These are phyloP conservation scores for Aspergillus mulundensis DNA, from an alignment of 495 filamentous ascomycete genomes.

Conservation along the genomic window DNA sequence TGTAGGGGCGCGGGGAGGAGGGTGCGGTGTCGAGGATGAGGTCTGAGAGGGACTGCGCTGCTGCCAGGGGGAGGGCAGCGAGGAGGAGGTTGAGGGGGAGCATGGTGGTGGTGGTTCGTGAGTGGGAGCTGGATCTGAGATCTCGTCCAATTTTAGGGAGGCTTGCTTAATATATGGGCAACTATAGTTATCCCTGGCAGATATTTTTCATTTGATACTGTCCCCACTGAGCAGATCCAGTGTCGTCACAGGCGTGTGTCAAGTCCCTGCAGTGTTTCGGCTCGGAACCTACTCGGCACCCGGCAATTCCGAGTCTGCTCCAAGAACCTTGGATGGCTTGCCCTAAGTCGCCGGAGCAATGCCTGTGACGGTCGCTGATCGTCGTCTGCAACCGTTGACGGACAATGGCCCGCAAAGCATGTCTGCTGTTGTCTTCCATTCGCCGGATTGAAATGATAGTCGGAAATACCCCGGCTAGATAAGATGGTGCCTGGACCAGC, in stretches of 20 bases:
- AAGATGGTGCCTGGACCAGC: background rate
- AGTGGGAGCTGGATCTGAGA: too few relatives aligned
- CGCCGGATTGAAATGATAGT: too few relatives aligned
- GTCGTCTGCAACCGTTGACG: too few relatives aligned
- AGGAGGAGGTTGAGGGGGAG: background rate
- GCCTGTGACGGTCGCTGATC: too few relatives aligned
- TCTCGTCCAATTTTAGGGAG: too few relatives aligned
- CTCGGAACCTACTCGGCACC: background rate
- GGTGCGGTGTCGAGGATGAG: slow-evolving; percentile 26
- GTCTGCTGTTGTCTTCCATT: too few relatives aligned
- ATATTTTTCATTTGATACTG: background rate
- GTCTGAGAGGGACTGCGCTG: background rate
- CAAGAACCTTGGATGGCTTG: too few relatives aligned
- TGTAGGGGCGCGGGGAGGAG: slow-evolving; percentile 25
- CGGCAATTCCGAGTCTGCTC: too few relatives aligned
- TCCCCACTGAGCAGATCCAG: background rate
- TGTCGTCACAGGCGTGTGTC: background rate
- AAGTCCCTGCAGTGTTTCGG: background rate
- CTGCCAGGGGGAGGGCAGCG: background rate
- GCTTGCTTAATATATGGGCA: too few relatives aligned
- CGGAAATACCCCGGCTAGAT: background rate
- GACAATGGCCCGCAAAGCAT: too few relatives aligned
- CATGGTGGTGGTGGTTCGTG: background rate
- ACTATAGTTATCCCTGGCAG: background rate
- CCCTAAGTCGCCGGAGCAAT: too few relatives aligned